Percentiles rank a stretch among this genome's conserved stretches.
phyloP scores from a whole-genome alignment of 202 grass and related monocot species.

The Setaria italica region DNA sequence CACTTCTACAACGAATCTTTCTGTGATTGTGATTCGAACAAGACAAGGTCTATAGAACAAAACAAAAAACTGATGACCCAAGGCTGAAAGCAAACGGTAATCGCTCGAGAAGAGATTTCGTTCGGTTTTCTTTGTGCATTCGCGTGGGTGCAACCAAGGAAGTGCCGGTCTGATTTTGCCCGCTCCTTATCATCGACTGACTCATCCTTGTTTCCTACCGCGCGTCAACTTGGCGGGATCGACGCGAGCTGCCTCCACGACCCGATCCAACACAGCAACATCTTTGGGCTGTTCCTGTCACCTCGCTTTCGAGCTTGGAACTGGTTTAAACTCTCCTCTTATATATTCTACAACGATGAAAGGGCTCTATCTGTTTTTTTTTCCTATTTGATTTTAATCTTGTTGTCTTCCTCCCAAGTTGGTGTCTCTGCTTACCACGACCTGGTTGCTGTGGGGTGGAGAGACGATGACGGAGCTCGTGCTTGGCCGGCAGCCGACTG shows the following conservation, averaged over 20 bases:
- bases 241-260: not conserved
- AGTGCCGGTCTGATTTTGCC: not conserved
- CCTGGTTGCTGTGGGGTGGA: not conserved
- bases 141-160: constrained; percentile 36
- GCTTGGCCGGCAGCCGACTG: not conserved
- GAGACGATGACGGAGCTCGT: not conserved
- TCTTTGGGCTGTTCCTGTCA: not conserved
- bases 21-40: not conserved
- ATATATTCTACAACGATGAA: not conserved
- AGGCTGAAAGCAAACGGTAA: not conserved
- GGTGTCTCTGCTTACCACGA: not conserved
- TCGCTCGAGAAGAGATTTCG: not conserved
- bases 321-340: not conserved
- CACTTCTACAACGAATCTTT: not conserved
- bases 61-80: not conserved
- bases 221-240: constrained; percentile 30
- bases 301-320: not conserved
- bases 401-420: not conserved
- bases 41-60: not conserved
- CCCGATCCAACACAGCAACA: not conserved
- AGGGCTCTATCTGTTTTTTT: not conserved
- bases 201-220: not conserved
- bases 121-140: not conserved
- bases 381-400: not conserved
- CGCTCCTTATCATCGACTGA: not conserved